These are phyloP conservation scores for Xylariaceae sp. DNA, from an alignment of 2,329 filamentous ascomycete species.

Conservation along the genomic window DNA sequence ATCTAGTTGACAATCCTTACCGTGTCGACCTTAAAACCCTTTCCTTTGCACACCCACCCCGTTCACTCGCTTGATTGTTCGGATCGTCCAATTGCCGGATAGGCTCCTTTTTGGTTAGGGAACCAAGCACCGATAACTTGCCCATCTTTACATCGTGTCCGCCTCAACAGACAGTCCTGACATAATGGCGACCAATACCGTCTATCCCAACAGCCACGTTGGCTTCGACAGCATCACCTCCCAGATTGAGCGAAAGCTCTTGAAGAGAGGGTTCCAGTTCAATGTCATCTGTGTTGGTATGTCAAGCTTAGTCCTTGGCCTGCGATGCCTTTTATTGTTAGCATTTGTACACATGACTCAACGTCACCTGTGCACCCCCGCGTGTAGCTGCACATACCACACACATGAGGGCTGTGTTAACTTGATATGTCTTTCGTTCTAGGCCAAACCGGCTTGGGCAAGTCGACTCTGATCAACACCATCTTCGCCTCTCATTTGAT, in stretches of 20 bases:
- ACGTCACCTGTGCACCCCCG: neutral
- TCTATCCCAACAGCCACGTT: constrained; percentile 94
- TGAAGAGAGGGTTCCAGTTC: constrained; percentile 99
- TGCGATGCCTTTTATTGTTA: too few species aligned
- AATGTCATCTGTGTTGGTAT: constrained; percentile 98
- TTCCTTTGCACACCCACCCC: constrained; percentile 6
- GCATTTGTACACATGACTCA: neutral
- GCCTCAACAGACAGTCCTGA: constrained; percentile 24
- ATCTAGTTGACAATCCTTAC: constrained; percentile 5
- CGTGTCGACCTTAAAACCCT: constrained; percentile 7
- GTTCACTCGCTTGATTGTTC: constrained; percentile 21
- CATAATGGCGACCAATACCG: constrained; percentile 63
- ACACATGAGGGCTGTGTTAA: constrained; percentile 27
- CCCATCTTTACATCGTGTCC: constrained; percentile 25
- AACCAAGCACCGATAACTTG: constrained; percentile 26
- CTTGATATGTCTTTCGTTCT: constrained; percentile 27
- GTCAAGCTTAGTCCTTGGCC: constrained; percentile 44
- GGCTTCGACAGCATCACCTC: constrained; percentile 99
- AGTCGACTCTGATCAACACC: constrained; percentile 99
- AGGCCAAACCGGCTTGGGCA: constrained; percentile 98
- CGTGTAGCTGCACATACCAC: too few species aligned
- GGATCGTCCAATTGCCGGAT: constrained; percentile 26
- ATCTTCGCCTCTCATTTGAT: constrained; percentile 99
- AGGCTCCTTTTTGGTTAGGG: constrained; percentile 36
- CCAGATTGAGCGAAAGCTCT: constrained; percentile 98